A percentile compares a stretch with the other conserved stretches of the same genome.
Conservation (phyloP, 1,284 basidiomycete species). For the Marasmius sp. region DNA sequence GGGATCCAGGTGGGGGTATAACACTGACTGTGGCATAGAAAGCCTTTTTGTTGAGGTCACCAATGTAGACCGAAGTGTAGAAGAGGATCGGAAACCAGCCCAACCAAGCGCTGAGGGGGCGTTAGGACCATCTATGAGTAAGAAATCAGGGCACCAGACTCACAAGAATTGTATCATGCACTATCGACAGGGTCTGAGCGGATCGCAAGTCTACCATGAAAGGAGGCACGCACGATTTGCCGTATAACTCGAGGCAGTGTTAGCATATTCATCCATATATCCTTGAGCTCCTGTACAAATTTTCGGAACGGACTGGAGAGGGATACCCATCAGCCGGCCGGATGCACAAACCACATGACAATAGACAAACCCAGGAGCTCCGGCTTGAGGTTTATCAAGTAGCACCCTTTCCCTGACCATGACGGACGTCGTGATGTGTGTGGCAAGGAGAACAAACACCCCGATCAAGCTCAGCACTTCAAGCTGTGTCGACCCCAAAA, state of each 20-base stretch:
- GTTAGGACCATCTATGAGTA: background rate
- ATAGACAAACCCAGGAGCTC: constrained; percentile 13
- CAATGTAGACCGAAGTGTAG: constrained; percentile 85
- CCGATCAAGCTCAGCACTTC: constrained; percentile 70
- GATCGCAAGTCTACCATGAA: background rate
- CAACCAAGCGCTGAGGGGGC: constrained; percentile 62
- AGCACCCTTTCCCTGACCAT: constrained; percentile 81
- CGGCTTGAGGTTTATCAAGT: constrained; percentile 19
- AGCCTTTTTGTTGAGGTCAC: constrained; percentile 75
- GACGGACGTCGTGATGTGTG: constrained; percentile 59
- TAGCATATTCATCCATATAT: constrained; percentile 69
- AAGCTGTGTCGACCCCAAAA: constrained; percentile 77
- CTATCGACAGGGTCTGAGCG: constrained; percentile 32
- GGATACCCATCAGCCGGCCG: background rate
- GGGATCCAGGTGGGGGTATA: constrained; percentile 9
- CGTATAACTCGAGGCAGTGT: constrained; percentile 75
- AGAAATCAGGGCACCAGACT: constrained; percentile 22
- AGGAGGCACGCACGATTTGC: constrained; percentile 63
- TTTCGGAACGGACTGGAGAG: background rate
- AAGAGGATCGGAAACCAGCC: constrained; percentile 91
- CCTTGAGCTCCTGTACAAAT: constrained; percentile 51
- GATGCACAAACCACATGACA: background rate
- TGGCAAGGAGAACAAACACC: constrained; percentile 48
- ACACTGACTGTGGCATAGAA: constrained; percentile 29
- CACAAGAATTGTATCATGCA: constrained; percentile 88